Base-by-base conservation (phyloP, 345 rosid species). In the Hibiscus syriacus region DNA sequence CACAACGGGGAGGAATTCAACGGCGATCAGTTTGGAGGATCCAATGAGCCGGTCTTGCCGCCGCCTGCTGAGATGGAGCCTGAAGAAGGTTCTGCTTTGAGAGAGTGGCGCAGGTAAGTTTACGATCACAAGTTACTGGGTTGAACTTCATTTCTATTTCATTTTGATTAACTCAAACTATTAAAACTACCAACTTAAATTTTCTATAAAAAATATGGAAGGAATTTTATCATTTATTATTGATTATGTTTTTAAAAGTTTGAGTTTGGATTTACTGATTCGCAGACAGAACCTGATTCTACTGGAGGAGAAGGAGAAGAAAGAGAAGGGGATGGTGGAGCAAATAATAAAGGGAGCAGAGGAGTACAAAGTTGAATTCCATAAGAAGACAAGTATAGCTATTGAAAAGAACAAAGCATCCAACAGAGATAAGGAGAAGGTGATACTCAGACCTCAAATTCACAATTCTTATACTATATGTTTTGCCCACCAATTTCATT, bases 101-200 rank as follows among this genome's bases (percentile, higher is more conserved):
- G 86, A 61, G 97, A 91, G 83, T 91, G 96, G 96, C 77, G 89
- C 63, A 89, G 98, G 96, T 89, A 71, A 76, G 78, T 56, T 43
- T 56, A 60, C 74, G n/a, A n/a, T n/a, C n/a, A 41, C 26, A 1
- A 19, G 16, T 34, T 6, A 39, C 22, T 61, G 17, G 22, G 50
- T 38, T 39, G 49, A 61, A 61, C 66, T 36, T 61, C n/a, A 20
- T 38, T 38, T 12, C 30, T 0, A 10, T 29, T n/a, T 29, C 5
- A 20, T 8, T 60, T n/a, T n/a, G n/a, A n/a, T n/a, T n/a, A n/a
- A n/a, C n/a, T n/a, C n/a, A n/a, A n/a, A n/a, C n/a, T n/a, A n/a
- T n/a, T n/a, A n/a, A n/a, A n/a, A n/a, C n/a, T n/a, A n/a, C n/a
- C n/a, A n/a, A n/a, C n/a, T n/a, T 29, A 60, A 60, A 36, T 2